Base-by-base conservation (phyloP, 108 stramenopile species). In the Cyclotella distinguenda region DNA sequence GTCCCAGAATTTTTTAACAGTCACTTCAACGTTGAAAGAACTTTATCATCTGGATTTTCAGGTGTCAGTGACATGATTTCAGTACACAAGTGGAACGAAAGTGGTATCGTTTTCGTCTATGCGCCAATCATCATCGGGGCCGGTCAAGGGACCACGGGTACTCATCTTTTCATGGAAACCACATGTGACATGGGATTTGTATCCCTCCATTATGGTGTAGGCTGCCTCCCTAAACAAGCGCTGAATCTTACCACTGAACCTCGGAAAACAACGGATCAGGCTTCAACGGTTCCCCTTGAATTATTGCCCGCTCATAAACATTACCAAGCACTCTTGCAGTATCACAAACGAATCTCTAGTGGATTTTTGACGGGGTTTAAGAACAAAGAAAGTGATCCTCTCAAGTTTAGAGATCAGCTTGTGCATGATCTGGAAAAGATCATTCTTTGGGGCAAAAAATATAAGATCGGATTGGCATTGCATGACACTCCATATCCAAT, bases 61-160 rank as follows among this genome's bases (percentile, higher is more conserved):
- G 8, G 38, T 12, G 8, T 38, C 38, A 10, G 10, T 38, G 12
- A 12, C 8, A 10, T 8, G 38, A 38, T 8, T 10, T 38, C 38
- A 38, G 8, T 12, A 38, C 10, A 38, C 38, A 38, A 38, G 12
- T 38, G 51, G 30, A 27, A 25, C n/a, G n/a, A 9, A 22, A 28
- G 26, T 12, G 26, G 22, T 28, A 27, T 28, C 22, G 25, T 22
- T 25, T 15, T 28, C 3, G 16, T 40, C 0, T 64, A 34, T 44
- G 69, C 69, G n/a, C 69, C 69, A 16, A 60, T 70, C 19, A 70
- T 70, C 19, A 70, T 70, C 4, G 51, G 51, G 35, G 69, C 69
- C 52, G 69, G 69, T 13, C 69, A 70, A 62, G 69, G 69, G 6
- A 70, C 69, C 25, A 70, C 69, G 15, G 69, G 69, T 1, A 70